phyloP scores from a whole-genome alignment of 352 stramenopile genomes.

The Elongisporangium senticosum region DNA sequence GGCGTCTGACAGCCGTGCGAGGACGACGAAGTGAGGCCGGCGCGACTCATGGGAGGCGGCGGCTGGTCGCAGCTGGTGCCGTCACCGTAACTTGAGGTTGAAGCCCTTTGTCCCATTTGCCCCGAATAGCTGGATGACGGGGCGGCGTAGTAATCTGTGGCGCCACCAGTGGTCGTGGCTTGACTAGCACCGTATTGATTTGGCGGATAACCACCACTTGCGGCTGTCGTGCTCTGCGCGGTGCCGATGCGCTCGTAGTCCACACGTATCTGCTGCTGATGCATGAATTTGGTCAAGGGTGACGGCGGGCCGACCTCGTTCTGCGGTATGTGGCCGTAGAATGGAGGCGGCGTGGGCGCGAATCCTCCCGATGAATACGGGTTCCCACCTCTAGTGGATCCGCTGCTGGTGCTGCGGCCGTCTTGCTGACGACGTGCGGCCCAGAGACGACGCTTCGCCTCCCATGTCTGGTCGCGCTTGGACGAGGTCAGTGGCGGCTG shows the following conservation, averaged over 20 bases:
- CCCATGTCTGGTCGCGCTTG: constrained; percentile 79
- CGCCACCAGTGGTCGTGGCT: background rate
- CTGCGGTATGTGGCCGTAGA: constrained; percentile 10
- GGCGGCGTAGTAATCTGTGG: background rate
- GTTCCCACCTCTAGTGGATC: constrained; percentile 6
- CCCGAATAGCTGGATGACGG: background rate
- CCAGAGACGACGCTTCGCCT: constrained; percentile 69
- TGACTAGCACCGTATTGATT: background rate
- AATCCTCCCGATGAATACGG: constrained; percentile 12
- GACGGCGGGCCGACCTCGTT: constrained; percentile 32
- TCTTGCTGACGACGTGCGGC: constrained; percentile 38
- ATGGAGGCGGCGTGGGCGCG: background rate
- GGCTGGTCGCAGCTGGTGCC: background rate
- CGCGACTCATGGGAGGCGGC: background rate
- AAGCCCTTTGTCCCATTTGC: background rate
- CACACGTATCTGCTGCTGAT: constrained; percentile 29
- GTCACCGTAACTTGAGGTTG: background rate
- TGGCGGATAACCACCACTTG: background rate
- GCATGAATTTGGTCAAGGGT: constrained; percentile 69
- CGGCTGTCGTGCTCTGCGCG: constrained; percentile 6
- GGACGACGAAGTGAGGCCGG: background rate
- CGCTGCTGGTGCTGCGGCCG: constrained; percentile 12
- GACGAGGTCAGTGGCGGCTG: constrained; percentile 71
- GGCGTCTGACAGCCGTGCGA: constrained; percentile 3
- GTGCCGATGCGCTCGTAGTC: constrained; percentile 19